Conservation (phyloP, 352 stramenopile species). For the Globisporangium paroecandrum region DNA sequence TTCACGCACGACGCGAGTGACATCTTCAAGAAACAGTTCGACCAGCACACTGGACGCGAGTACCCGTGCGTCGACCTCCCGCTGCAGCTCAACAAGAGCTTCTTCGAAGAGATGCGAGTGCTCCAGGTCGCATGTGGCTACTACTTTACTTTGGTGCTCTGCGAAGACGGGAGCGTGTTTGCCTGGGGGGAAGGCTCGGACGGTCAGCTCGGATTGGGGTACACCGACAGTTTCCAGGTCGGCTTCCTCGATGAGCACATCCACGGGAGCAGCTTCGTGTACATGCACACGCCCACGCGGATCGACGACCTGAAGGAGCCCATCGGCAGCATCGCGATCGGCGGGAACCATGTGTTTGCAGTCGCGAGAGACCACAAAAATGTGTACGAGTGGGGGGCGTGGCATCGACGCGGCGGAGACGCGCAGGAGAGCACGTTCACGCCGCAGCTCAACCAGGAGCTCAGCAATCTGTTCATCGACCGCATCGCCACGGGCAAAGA, state of each 20-base stretch:
- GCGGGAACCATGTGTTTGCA: slow-evolving; percentile 70
- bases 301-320: slow-evolving; percentile 58
- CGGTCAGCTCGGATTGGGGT: slow-evolving; percentile 62
- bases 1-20: slow-evolving; percentile 35
- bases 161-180: slow-evolving; percentile 70
- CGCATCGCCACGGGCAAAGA: slow-evolving; percentile 55
- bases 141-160: slow-evolving; percentile 66
- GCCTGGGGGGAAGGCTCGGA: slow-evolving; percentile 76
- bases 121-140: slow-evolving; percentile 68
- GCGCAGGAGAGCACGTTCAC: slow-evolving; percentile 51
- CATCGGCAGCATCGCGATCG: slow-evolving; percentile 47
- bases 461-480: slow-evolving; percentile 47
- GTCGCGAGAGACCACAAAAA: slow-evolving; percentile 39
- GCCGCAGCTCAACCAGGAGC: slow-evolving; percentile 38
- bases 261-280: slow-evolving; percentile 71
- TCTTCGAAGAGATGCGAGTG: slow-evolving; percentile 72
- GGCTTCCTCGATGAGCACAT: slow-evolving; percentile 70
- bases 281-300: slow-evolving; percentile 57
- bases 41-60: slow-evolving; percentile 59
- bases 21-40: slow-evolving; percentile 65
- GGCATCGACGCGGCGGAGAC: slow-evolving; percentile 44
- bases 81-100: slow-evolving; percentile 63
- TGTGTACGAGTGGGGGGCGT: slow-evolving; percentile 73
- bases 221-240: slow-evolving; percentile 59
- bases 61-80: slow-evolving; percentile 68